Base-by-base conservation (phyloP, 2,329 filamentous ascomycete genomes). In the Fusarium cicatricum region DNA sequence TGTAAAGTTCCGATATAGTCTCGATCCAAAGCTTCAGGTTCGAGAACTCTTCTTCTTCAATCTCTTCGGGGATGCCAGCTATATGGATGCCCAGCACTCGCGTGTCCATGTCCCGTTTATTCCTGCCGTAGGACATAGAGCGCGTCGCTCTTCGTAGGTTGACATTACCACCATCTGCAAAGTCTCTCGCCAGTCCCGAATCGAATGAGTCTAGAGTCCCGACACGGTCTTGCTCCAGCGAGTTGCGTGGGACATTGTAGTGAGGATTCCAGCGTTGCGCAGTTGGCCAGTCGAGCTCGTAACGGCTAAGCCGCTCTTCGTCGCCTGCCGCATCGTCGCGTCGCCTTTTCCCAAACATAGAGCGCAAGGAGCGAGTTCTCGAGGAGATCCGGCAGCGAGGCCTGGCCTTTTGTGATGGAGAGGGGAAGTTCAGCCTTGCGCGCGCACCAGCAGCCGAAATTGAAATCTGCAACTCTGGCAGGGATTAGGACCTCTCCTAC, bases 21-120 rank as follows among this genome's bases (percentile, higher is more conserved):
- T 71, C 66, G 16, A 71, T 54, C 66, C 68, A 71, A n/a, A 70
- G 68, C 11, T 64, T 66, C 17, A 68, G 45, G 15, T 65, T 60
- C 0, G 61, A 67, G 16, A 70, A 64, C 17, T 63, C 67, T 17
- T 70, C 67, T 14, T 47, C 33, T 0, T 43, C 37, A 26, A 9
- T 10, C 2, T 32, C 47, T 4, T 62, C 43, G 1, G 23, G 29
- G 4, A 26, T 29, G 8, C 29, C 23, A 3, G 23, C 29, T 31
- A 43, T 37, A 2, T 38, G 19, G 34, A 52, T 31, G 11, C 41
- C 49, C 8, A 26, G 38, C 0, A 44, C 49, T 5, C 31, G 28
- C 1, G 52, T 64, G 32, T 66, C 65, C 52, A 60, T 36, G 12
- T 66, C 63, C 23, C 64, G 55, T 10, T 40, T 49, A 3, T 32